Percentiles rank a stretch among this genome's conserved stretches.
These are phyloP conservation scores for Trichophaea hybrida DNA, from an alignment of 2,329 filamentous ascomycete genomes.

Conservation along the genomic window DNA sequence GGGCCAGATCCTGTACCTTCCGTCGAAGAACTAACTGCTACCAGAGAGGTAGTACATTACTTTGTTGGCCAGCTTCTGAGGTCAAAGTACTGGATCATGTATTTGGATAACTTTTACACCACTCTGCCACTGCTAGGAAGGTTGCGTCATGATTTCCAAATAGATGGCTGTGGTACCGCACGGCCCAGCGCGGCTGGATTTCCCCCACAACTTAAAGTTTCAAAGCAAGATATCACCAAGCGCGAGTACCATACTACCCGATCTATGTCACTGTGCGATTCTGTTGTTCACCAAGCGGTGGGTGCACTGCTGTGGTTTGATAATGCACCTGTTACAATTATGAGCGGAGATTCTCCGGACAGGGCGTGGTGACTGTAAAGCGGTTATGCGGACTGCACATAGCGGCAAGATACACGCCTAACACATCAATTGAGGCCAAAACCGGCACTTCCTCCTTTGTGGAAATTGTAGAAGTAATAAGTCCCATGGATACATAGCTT, in stretches of 20 bases:
- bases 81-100: neutral
- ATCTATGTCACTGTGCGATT: neutral
- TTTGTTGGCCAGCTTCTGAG: constrained; percentile 4
- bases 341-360: too few species aligned
- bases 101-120: constrained; percentile 8
- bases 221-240: neutral
- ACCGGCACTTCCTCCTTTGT: too few species aligned
- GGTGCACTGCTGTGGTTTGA: neutral
- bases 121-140: constrained; percentile 1
- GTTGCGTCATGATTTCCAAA: neutral
- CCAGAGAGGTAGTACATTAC: constrained; percentile 1
- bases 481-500: too few species aligned
- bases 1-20: too few species aligned
- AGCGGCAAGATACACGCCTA: too few species aligned
- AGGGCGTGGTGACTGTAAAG: too few species aligned
- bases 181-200: neutral
- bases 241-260: constrained; percentile 5
- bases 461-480: too few species aligned
- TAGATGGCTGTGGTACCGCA: constrained; percentile 4
- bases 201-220: neutral
- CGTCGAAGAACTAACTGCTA: neutral
- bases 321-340: too few species aligned
- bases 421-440: too few species aligned
- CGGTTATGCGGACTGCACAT: too few species aligned
- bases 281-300: neutral